Evolutionary conservation across 2,329 filamentous ascomycete genomes (phyloP), one percentile per base, ranked within the genome.

Genomic region (Cladosporium sphaerospermum): DNA sequence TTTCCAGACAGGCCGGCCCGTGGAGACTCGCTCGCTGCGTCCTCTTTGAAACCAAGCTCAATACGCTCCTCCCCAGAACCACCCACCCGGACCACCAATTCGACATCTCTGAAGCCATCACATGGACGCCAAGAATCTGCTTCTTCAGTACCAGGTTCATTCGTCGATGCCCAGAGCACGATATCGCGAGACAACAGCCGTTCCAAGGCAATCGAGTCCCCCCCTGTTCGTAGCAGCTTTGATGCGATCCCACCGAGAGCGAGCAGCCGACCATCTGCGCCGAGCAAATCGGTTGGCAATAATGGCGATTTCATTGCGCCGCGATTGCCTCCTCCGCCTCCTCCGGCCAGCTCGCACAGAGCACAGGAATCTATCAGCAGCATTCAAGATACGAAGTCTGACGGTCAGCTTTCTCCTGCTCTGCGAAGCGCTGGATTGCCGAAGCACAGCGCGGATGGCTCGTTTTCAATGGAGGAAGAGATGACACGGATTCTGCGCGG

Each of bases 401-500:
- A 66, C 41, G 59, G 52, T 9, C 65, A 61, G 37, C 56, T 61
- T 9, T 67, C 65, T 8, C 62, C 62, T 18, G 61, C 59, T 14
- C 48, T 64, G 49, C 63, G 57, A 28, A 67, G 63, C 49, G 60
- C 65, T 51, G 62, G 62, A 45, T 59, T 74, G 45, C 75, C 75
- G 10, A 73, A 74, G 36, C 73, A 81, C 56, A 95, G 86, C 69
- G 79, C 81, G 41, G 89, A 88, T 49, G 89, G 85, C 52, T 90
- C 95, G 59, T 93, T 96, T 65, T 93, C 87, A 55, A 84, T 96
- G 85, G 92, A 97, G 59, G 91, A 96, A 69, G 93, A 97, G 66
- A 89, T 96, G 82, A 87, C 88, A 51, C 85, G 91, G 54, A 92
- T 96, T 54, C 77, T 96, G 55, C 86, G 84, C 39, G 84, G 82